phyloP scores from a whole-genome alignment of 805 yeast species.

The Lipomyces yamanashiensis region DNA sequence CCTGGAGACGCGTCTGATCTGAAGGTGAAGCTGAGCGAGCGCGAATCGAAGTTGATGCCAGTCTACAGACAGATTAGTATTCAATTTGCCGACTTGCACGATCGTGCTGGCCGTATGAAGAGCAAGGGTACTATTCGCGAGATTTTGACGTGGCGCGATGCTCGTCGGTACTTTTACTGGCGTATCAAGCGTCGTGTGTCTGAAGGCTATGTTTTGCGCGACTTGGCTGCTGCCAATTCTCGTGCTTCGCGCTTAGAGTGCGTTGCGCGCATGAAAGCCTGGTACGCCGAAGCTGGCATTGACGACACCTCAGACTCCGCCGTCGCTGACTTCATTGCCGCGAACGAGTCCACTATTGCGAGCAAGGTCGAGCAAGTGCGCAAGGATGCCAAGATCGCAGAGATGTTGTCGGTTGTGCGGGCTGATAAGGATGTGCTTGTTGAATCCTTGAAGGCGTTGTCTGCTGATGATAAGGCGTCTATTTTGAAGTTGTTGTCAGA shows the following conservation, averaged over 20 bases:
- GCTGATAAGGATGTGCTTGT: slow-evolving; percentile 31
- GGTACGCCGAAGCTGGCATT: slow-evolving; percentile 34
- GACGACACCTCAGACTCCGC: slow-evolving; percentile 25
- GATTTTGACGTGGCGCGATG: slow-evolving; percentile 80
- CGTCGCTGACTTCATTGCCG: slow-evolving; percentile 30
- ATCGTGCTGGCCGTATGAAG: slow-evolving; percentile 95
- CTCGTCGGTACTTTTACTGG: slow-evolving; percentile 99
- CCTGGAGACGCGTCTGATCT: slow-evolving; percentile 69
- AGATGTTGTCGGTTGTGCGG: slow-evolving; percentile 23
- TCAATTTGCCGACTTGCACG: slow-evolving; percentile 98
- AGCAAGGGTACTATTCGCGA: slow-evolving; percentile 90
- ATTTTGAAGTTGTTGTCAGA: slow-evolving; percentile 38
- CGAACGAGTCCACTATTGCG: slow-evolving; percentile 10
- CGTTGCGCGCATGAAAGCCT: slow-evolving; percentile 73
- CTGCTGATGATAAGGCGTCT: slow-evolving; percentile 44
- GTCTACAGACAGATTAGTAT: slow-evolving; percentile 89
- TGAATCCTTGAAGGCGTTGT: slow-evolving; percentile 43
- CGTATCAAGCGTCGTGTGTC: slow-evolving; percentile 92
- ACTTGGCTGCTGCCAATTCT: slow-evolving; percentile 63
- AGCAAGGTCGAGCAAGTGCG: slow-evolving; percentile 24
- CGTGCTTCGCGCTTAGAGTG: slow-evolving; percentile 73
- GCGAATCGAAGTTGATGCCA: slow-evolving; percentile 83
- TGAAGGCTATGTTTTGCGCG: slow-evolving; percentile 84
- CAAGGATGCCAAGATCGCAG: slow-evolving; percentile 27
- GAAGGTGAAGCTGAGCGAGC: slow-evolving; percentile 67